A percentile compares a stretch with the other conserved stretches of the same genome.
phyloP scores from a whole-genome alignment of 1,139 yeast genomes.

The Lodderomyces parapsilosis region DNA sequence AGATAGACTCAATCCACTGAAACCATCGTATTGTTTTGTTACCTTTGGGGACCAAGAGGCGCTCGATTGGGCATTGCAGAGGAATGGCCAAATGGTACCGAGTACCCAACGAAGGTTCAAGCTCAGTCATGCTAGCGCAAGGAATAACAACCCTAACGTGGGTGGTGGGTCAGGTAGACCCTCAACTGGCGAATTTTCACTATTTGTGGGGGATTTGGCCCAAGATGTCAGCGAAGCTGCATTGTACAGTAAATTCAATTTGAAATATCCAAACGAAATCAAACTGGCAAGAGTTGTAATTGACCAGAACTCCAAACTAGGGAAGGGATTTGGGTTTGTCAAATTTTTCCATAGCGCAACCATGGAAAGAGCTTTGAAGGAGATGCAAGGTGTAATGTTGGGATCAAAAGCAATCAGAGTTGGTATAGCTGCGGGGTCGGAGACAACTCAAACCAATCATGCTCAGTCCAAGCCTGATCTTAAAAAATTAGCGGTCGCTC shows the following conservation, averaged over 20 bases:
- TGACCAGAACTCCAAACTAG: conserved; percentile 70
- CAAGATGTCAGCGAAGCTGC: conserved; percentile 74
- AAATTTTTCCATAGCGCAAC: conserved; percentile 72
- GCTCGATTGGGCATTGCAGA: conserved; percentile 67
- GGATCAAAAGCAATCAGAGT: conserved; percentile 79
- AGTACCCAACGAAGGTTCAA: conserved; percentile 56
- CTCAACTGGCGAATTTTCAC: conserved; percentile 10
- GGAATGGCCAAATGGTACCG: conserved; percentile 72
- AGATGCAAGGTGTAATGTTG: conserved; percentile 78
- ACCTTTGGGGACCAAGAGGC: conserved; percentile 67
- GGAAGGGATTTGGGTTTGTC: conserved; percentile 93
- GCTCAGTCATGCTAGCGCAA: conserved; percentile 84
- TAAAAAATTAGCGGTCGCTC: conserved; percentile 17
- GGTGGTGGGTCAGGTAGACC: conserved; percentile 3
- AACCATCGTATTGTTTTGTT: conserved; percentile 69
- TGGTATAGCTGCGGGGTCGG: conserved; percentile 29
- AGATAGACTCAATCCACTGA: conserved; percentile 30
- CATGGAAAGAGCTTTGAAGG: conserved; percentile 70
- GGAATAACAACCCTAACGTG: conserved; percentile 4
- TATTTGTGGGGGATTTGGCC: conserved; percentile 81
- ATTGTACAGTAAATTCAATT: conserved; percentile 66
- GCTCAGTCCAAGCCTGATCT: conserved; percentile 9
- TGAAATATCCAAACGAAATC: conserved; percentile 64
- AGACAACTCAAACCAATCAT: conserved; percentile 10
- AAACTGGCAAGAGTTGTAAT: conserved; percentile 86